Evolutionary conservation across 1,284 basidiomycete species (phyloP).

Genomic region (Sanghuangporus baumii): DNA sequence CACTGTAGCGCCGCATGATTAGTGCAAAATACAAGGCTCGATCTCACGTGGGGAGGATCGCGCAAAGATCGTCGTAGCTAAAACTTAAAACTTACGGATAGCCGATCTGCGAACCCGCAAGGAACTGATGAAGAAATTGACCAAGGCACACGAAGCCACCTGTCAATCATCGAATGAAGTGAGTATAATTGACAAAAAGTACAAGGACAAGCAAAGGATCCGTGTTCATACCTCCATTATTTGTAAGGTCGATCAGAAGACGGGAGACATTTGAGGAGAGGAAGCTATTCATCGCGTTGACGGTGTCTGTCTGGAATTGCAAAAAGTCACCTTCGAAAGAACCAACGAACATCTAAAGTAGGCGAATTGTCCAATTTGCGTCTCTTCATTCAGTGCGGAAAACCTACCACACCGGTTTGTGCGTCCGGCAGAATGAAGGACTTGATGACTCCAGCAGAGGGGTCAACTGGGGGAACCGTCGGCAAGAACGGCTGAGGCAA

Average conservation of each 20-base stretch:
- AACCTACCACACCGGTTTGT: conserved; percentile 52
- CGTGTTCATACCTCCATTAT: conserved; percentile 47
- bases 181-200: neutral
- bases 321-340: conserved; percentile 49
- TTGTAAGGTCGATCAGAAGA: conserved; percentile 53
- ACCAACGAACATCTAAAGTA: conserved; percentile 53
- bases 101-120: conserved; percentile 44
- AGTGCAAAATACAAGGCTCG: conserved; percentile 7
- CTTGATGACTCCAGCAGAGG: conserved; percentile 51
- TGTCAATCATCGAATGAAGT: conserved; percentile 20
- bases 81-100: conserved; percentile 39
- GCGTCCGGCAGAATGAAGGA: conserved; percentile 53
- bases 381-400: neutral
- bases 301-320: conserved; percentile 49
- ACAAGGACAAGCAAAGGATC: neutral
- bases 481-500: conserved; percentile 48
- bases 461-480: conserved; percentile 38
- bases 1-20: conserved; percentile 28
- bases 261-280: conserved; percentile 42
- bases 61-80: neutral
- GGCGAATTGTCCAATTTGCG: neutral
- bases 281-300: conserved; percentile 42
- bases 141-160: conserved; percentile 59
- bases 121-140: conserved; percentile 52
- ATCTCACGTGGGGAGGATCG: neutral